Base-by-base conservation (phyloP, 805 yeast species). In the Candida pini region DNA sequence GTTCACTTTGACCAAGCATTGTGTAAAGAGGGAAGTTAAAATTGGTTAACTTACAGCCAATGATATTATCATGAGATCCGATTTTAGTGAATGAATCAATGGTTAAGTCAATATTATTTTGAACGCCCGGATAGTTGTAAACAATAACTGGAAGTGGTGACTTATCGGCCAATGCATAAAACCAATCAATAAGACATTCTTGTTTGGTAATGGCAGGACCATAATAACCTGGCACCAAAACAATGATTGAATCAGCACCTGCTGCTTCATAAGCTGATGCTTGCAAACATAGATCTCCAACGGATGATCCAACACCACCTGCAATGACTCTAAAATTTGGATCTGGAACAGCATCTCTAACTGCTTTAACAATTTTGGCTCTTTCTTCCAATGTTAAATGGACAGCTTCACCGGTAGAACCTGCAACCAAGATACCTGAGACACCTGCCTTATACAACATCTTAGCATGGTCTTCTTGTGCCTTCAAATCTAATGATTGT, bases 361-460 rank as follows among this genome's bases (percentile, higher is more conserved):
- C 36, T 12, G 52, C 44, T 15, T 49, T 43, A 26, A 65, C 54
- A 5, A 62, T 37, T 9, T 48, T 31, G 9, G 51, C 51, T 44
- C 78, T 61, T 53, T 73, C 79, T 25, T 53, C 45, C 30, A 63
- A 55, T 10, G 74, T 61, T 45, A 71, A 51, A 42, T 69, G 73
- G 24, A 70, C 68, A 36, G 68, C 65, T 48, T 73, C 78, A 24
- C 78, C 79, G n/a, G 76, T 73, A 14, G 76, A 70, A 4, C 78
- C 78, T 39, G 69, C 58, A 9, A 71, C 51, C 14, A 71, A 67
- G 4, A 69, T 51, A 12, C 79, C 79, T 27, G 51, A 40, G 34
- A 72, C 64, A 8, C 78, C 78, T 34, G 57, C 58, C 10, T 62
- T 45, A 25, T 66, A 54, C 31, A 73, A 56, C 49, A 50, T 60